These are phyloP conservation scores for Adansonia gregorii DNA, from an alignment of 441 rosid genomes.

Conservation along the genomic window DNA sequence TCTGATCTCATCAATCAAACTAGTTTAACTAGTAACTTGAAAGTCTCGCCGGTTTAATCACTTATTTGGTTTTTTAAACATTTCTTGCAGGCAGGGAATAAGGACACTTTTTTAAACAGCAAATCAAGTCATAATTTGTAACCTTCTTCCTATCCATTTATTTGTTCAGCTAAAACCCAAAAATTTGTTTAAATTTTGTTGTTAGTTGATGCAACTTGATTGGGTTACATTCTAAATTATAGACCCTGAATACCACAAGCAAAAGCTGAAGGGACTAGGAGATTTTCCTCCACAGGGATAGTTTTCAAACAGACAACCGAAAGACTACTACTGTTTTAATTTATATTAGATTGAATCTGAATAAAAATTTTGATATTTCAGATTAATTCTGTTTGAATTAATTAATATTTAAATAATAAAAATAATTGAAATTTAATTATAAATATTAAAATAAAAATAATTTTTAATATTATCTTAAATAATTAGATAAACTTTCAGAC, in stretches of 20 bases:
- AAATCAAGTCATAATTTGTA: background rate
- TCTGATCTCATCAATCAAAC: too few species aligned
- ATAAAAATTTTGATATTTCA: too few species aligned
- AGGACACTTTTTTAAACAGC: background rate
- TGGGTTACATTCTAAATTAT: background rate
- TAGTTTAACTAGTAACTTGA: too few species aligned
- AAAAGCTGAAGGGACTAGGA: background rate
- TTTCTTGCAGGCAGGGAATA: background rate
- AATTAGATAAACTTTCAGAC: too few species aligned
- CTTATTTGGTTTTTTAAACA: too few species aligned
- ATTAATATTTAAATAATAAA: too few species aligned
- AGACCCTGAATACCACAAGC: background rate
- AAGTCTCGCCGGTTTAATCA: too few species aligned
- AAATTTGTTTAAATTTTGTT: background rate
- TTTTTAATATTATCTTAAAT: too few species aligned
- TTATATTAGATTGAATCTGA: too few species aligned
- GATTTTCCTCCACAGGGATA: background rate
- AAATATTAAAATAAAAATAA: too few species aligned
- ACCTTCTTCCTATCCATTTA: background rate
- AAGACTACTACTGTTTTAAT: conserved; percentile 10
- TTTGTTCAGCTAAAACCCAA: background rate
- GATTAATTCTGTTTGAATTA: too few species aligned
- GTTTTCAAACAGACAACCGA: background rate
- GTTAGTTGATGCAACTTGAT: background rate
- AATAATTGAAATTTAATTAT: too few species aligned